Conservation (phyloP, 352 stramenopile species). For the Globisporangium carolinianum region DNA sequence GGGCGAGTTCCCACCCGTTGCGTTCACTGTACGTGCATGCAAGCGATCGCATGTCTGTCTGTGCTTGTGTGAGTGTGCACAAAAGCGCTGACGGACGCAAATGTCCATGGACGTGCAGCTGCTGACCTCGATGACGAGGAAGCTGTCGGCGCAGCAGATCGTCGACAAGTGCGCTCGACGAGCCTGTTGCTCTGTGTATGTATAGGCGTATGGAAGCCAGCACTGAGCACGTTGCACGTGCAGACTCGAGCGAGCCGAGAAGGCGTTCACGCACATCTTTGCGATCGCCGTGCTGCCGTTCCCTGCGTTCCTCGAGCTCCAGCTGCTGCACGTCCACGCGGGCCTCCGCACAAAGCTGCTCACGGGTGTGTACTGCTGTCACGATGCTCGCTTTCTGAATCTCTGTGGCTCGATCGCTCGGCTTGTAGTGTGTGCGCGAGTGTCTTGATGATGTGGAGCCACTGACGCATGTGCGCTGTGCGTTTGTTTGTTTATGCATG, state of each 20-base stretch:
- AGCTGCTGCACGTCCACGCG: constrained; percentile 32
- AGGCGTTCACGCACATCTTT: constrained; percentile 52
- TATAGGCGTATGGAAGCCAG: too few relatives aligned
- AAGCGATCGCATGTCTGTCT: not conserved
- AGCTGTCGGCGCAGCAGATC: constrained; percentile 27
- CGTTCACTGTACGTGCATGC: constrained; percentile 48
- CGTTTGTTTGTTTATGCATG: not conserved
- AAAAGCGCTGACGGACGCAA: too few relatives aligned
- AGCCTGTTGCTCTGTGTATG: too few relatives aligned
- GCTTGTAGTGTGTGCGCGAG: too few relatives aligned
- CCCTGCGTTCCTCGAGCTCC: constrained; percentile 33
- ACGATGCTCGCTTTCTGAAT: too few relatives aligned
- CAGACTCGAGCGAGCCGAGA: constrained; percentile 48
- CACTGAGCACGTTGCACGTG: not conserved
- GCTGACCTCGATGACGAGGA: constrained; percentile 21
- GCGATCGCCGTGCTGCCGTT: constrained; percentile 41
- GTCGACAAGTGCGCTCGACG: constrained; percentile 29
- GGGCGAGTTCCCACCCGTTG: constrained; percentile 53
- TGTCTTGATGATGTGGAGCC: too few relatives aligned
- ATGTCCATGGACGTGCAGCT: not conserved
- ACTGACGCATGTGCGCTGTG: too few relatives aligned
- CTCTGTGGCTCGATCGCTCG: not conserved
- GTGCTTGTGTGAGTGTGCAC: not conserved
- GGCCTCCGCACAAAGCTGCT: constrained; percentile 39
- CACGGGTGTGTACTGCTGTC: constrained; percentile 19